Conservation (phyloP, 306 rosid species). For the Pyrus betulifolia region DNA sequence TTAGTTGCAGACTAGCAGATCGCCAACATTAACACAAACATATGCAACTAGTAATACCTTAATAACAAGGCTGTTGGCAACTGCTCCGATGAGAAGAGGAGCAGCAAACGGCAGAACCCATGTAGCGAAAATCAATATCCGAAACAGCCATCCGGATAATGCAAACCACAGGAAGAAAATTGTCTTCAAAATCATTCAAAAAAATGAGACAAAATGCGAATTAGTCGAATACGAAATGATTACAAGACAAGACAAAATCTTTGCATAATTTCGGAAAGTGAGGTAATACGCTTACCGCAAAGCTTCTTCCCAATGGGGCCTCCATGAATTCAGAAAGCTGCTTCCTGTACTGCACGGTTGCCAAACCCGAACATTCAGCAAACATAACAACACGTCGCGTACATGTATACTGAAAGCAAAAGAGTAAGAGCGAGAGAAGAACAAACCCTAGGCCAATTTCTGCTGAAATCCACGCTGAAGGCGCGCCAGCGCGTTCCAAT, state of each 20-base stretch:
- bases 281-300: conserved; percentile 35
- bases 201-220: neutral
- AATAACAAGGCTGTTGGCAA: conserved; percentile 71
- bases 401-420: neutral
- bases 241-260: neutral
- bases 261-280: neutral
- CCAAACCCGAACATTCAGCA: neutral
- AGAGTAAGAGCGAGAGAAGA: neutral
- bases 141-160: conserved; percentile 94
- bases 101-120: conserved; percentile 97
- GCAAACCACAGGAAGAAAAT: conserved; percentile 93
- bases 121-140: conserved; percentile 54
- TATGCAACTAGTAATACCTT: conserved; percentile 49
- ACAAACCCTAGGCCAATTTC: conserved; percentile 79
- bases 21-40: neutral
- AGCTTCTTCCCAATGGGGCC: conserved; percentile 70
- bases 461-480: conserved; percentile 54
- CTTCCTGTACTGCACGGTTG: conserved; percentile 67
- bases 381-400: neutral
- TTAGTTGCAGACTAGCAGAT: neutral
- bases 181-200: conserved; percentile 46
- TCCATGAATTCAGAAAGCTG: conserved; percentile 53
- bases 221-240: neutral
- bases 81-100: conserved; percentile 79
- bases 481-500: conserved; percentile 68